A percentile compares a stretch with the other conserved stretches of the same genome.
phyloP scores from a whole-genome alignment of 2,329 filamentous ascomycete species.

The Cytospora schulzeri region DNA sequence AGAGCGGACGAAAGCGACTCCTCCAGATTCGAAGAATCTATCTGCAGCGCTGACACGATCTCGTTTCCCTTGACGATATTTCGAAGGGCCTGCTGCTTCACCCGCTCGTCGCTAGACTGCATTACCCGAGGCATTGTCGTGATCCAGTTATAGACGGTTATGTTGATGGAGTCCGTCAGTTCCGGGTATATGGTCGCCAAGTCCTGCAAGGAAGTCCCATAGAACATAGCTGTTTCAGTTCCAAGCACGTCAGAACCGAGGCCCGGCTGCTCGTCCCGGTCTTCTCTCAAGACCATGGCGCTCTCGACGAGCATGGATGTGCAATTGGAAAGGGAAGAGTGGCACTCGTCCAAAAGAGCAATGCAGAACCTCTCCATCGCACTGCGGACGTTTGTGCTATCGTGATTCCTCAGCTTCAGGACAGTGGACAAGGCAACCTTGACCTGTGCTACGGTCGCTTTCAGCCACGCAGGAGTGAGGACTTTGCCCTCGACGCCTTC shows the following conservation, averaged over 20 bases:
- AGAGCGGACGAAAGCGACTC: constrained; percentile 69
- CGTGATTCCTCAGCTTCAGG: constrained; percentile 72
- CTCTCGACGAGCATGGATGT: constrained; percentile 77
- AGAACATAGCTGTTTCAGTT: constrained; percentile 35
- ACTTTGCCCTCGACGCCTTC: constrained; percentile 40
- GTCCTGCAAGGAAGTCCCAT: constrained; percentile 54
- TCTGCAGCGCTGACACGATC: constrained; percentile 63
- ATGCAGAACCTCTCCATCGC: constrained; percentile 74
- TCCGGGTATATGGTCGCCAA: constrained; percentile 57
- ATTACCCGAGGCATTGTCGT: constrained; percentile 78
- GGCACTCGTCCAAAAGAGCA: constrained; percentile 76
- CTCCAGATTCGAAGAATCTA: constrained; percentile 67
- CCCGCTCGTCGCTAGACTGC: constrained; percentile 79
- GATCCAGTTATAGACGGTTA: constrained; percentile 78
- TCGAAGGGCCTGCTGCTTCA: constrained; percentile 70
- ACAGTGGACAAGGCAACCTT: constrained; percentile 80
- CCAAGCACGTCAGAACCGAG: constrained; percentile 10
- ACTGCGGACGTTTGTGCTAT: constrained; percentile 67
- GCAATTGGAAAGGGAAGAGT: constrained; percentile 70
- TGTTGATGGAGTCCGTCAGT: constrained; percentile 61
- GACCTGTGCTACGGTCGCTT: constrained; percentile 77
- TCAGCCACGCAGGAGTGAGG: constrained; percentile 67
- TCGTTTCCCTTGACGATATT: constrained; percentile 76
- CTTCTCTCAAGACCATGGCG: constrained; percentile 66
- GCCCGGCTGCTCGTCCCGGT: constrained; percentile 41